Conservation (phyloP, 2,329 filamentous ascomycete genomes). For the Diaporthe helianthi region DNA sequence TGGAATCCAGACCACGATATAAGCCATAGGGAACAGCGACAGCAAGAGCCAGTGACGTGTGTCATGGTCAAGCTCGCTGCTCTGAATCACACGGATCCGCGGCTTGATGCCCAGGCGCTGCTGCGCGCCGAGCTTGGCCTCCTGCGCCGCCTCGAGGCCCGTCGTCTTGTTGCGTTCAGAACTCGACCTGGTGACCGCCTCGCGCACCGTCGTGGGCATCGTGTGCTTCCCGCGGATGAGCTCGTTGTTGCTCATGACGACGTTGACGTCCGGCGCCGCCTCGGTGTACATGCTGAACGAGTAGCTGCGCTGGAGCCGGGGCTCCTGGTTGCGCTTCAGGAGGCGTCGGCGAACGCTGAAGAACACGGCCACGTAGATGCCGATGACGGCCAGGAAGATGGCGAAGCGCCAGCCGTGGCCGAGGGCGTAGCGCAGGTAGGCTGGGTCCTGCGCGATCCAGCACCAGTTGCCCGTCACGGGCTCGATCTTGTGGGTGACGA, state of each 20-base stretch:
- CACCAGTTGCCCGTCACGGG: constrained; percentile 33
- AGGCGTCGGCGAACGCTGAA: constrained; percentile 29
- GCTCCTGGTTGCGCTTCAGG: constrained; percentile 20
- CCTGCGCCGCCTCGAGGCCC: constrained; percentile 29
- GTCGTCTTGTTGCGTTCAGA: constrained; percentile 28
- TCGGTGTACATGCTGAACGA: constrained; percentile 30
- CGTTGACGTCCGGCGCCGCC: constrained; percentile 19
- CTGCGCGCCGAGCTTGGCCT: constrained; percentile 26
- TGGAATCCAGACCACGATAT: constrained; percentile 31
- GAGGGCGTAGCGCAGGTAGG: constrained; percentile 30
- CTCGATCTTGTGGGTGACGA: constrained; percentile 26
- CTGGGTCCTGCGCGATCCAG: constrained; percentile 31
- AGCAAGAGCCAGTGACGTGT: constrained; percentile 30
- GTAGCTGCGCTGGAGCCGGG: constrained; percentile 20
- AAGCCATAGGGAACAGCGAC: constrained; percentile 28
- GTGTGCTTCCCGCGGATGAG: constrained; percentile 30
- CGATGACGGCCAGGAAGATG: constrained; percentile 25
- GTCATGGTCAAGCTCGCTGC: constrained; percentile 32
- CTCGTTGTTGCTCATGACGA: constrained; percentile 27
- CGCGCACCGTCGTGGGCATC: constrained; percentile 24
- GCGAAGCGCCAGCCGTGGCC: constrained; percentile 32
- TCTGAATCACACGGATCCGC: constrained; percentile 20
- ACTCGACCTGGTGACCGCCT: constrained; percentile 8
- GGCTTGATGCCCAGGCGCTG: constrained; percentile 27
- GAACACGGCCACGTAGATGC: constrained; percentile 24